phyloP scores from a whole-genome alignment of 1,284 basidiomycete genomes.

The Malassezia globosa region DNA sequence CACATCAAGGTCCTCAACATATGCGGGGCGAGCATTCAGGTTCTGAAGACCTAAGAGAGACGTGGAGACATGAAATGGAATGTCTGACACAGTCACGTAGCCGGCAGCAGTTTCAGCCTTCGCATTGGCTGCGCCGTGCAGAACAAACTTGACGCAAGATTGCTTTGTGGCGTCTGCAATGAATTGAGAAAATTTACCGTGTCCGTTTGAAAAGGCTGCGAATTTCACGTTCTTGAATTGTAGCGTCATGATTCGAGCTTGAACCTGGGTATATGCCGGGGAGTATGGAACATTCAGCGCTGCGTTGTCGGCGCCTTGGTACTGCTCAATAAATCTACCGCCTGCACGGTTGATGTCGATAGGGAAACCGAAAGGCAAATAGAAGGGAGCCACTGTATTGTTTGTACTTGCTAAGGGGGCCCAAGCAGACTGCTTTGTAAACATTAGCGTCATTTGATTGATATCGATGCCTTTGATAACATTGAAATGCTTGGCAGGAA shows the following conservation, averaged over 20 bases:
- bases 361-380: constrained; percentile 62
- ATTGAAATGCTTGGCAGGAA: constrained; percentile 60
- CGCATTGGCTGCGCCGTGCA: constrained; percentile 56
- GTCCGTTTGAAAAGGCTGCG: constrained; percentile 53
- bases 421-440: constrained; percentile 53
- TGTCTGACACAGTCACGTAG: constrained; percentile 53
- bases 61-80: constrained; percentile 58
- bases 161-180: constrained; percentile 58
- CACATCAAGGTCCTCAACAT: constrained; percentile 59
- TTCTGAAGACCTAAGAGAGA: constrained; percentile 60
- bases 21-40: constrained; percentile 56
- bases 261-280: constrained; percentile 57
- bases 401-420: constrained; percentile 56
- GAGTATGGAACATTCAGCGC: constrained; percentile 57
- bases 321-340: constrained; percentile 57
- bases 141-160: constrained; percentile 52
- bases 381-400: constrained; percentile 57
- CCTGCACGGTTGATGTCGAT: constrained; percentile 58
- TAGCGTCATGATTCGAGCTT: constrained; percentile 57
- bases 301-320: constrained; percentile 56
- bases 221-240: constrained; percentile 59
- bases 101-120: constrained; percentile 63
- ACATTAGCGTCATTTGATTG: constrained; percentile 58
- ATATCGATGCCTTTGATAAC: constrained; percentile 61
- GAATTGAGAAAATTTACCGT: constrained; percentile 56